Evolutionary conservation across 2,329 filamentous ascomycete genomes (phyloP), one percentile per base, ranked within the genome.

Genomic region (Hymenoscyphus fructigenus): DNA sequence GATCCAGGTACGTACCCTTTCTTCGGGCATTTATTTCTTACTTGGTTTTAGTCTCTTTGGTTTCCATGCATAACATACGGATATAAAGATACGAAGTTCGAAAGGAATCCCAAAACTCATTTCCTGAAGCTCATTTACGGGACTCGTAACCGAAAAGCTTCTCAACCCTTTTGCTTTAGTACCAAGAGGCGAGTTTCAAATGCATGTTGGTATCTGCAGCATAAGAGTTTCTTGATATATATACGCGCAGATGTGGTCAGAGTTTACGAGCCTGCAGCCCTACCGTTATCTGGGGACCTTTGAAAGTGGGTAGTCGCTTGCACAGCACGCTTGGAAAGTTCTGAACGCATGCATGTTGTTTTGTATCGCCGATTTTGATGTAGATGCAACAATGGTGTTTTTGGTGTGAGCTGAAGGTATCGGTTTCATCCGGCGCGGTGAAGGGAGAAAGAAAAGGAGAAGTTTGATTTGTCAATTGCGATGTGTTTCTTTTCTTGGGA

Each of bases 181-280:
- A 15, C 20, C 15, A 28, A 29, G 34, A 36, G 34, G 14, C 34
- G 34, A 36, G 34, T 55, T 55, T 55, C 50, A 15, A 15, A 15
- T 28, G 12, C 29, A 17, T 23, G 26, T n/a, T 28, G 14, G 6
- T 17, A 17, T 57, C 26, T 53, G 47, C 47, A 23, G 47, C 23
- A 26, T 36, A 53, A 26, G 10, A 26, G 47, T 53, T 10, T 15
- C 28, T 57, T 4, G 26, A 57, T 57, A 17, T 57, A 15, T 28
- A 29, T 57, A 15, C 26, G 29, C 10, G 12, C 14, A 57, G 12
- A 9, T 17, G 17, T 57, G 14, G 53, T 34, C 53, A 57, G 53
- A 57, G 53, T 32, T 57, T 57, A 57, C 53, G 53, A 57, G 53
- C 26, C 53, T 57, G 53, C 29, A 57, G 17, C 26, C 29, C 29